Conservation (phyloP, 1,284 basidiomycete genomes). For the Cutaneotrichosporon mucoides region DNA sequence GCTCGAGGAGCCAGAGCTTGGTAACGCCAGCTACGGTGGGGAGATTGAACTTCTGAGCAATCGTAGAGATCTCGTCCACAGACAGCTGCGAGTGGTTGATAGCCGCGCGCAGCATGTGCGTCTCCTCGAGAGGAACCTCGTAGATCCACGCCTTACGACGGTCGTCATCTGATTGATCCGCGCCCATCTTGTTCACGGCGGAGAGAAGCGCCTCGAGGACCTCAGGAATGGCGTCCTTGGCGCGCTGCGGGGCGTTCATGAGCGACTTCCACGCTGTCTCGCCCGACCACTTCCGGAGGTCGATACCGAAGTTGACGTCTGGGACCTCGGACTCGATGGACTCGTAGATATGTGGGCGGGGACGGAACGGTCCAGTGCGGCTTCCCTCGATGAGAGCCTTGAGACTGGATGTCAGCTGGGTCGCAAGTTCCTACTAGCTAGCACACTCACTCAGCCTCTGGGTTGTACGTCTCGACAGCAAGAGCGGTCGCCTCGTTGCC, state of each 20-base stretch:
- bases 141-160: conserved; percentile 91
- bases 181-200: conserved; percentile 64
- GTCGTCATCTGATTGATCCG: conserved; percentile 65
- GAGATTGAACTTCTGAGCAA: conserved; percentile 73
- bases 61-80: conserved; percentile 58
- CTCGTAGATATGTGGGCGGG: conserved; percentile 76
- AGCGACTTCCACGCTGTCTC: conserved; percentile 57
- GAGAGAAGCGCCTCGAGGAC: conserved; percentile 67
- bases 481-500: conserved; percentile 66
- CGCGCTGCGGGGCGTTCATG: conserved; percentile 38
- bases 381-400: conserved; percentile 72
- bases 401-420: conserved; percentile 7
- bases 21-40: conserved; percentile 73
- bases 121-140: conserved; percentile 69
- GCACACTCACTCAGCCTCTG: conserved; percentile 62
- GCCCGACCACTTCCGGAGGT: conserved; percentile 74
- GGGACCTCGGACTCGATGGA: conserved; percentile 70
- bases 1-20: conserved; percentile 81
- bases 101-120: conserved; percentile 76
- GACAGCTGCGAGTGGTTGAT: conserved; percentile 69
- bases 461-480: conserved; percentile 74
- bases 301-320: conserved; percentile 82
- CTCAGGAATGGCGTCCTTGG: conserved; percentile 65
- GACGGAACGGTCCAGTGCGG: conserved; percentile 82
- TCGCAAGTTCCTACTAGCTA: not conserved